Conservation (phyloP, 768 basidiomycete genomes). For the Tulasnella sp. region DNA sequence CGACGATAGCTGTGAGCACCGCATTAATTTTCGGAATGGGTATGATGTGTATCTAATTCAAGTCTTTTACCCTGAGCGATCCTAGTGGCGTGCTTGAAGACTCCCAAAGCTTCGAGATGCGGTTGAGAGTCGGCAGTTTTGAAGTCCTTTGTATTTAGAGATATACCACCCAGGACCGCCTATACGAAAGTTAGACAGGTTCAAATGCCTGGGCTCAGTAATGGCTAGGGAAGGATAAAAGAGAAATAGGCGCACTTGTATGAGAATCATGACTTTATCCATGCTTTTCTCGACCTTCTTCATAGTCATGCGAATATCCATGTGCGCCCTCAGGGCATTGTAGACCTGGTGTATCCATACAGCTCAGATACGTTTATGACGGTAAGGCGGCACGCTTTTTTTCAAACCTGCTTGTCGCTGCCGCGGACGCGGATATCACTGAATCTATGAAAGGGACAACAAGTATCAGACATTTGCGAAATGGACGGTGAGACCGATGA, state of each 20-base stretch:
- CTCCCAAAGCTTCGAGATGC: slow-evolving; percentile 50
- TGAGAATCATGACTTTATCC: slow-evolving; percentile 72
- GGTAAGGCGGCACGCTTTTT: neutral
- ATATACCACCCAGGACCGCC: slow-evolving; percentile 63
- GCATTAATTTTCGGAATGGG: neutral
- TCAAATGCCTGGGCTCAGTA: too few species aligned
- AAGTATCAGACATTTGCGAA: neutral
- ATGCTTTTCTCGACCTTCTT: slow-evolving; percentile 56
- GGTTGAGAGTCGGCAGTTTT: slow-evolving; percentile 62
- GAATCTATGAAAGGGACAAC: slow-evolving; percentile 36
- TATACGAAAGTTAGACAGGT: slow-evolving; percentile 29
- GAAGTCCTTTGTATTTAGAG: slow-evolving; percentile 56
- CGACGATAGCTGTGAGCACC: slow-evolving; percentile 49
- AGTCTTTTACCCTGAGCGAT: slow-evolving; percentile 54
- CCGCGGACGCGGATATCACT: slow-evolving; percentile 54
- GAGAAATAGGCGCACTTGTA: slow-evolving; percentile 54
- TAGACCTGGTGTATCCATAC: slow-evolving; percentile 32
- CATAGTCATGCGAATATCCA: slow-evolving; percentile 69
- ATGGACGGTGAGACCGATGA: neutral
- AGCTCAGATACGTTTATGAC: neutral
- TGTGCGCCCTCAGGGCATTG: slow-evolving; percentile 55
- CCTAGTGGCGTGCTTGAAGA: slow-evolving; percentile 67
- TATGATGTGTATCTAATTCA: neutral
- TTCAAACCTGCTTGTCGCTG: slow-evolving; percentile 59
- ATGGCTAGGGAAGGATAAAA: neutral